Evolutionary conservation across 371 early-diverging fungal genomes (phyloP).

Genomic region (Mortierella sp.): DNA sequence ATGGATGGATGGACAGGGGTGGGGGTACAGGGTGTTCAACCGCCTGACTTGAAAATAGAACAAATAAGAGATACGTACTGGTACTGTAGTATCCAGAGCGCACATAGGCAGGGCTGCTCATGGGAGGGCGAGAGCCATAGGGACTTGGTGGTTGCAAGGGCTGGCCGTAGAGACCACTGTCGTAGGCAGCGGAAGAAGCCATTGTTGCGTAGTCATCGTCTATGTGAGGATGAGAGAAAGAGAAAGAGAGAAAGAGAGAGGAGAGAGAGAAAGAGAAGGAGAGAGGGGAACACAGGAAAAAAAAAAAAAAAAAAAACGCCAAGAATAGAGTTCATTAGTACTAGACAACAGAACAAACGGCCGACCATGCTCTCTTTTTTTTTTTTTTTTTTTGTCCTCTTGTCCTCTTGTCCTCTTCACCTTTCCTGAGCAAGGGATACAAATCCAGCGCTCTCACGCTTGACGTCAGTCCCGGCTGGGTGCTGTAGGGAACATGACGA

Average conservation of each 20-base stretch:
- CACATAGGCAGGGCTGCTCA: constrained; percentile 27
- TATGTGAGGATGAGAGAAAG: neutral
- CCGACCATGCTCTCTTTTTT: too few species aligned
- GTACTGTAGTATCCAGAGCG: constrained; percentile 45
- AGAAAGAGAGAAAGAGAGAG: neutral
- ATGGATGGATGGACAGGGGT: too few species aligned
- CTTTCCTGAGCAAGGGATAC: neutral
- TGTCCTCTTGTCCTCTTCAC: neutral
- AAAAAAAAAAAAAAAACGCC: too few species aligned
- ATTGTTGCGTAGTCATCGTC: constrained; percentile 37
- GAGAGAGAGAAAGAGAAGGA: neutral
- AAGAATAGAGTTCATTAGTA: constrained; percentile 8
- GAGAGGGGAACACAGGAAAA: neutral
- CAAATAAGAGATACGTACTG: constrained; percentile 20
- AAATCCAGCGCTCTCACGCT: neutral
- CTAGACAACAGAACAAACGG: constrained; percentile 4
- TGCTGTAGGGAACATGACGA: neutral
- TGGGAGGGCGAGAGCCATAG: constrained; percentile 38
- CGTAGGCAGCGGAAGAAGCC: constrained; percentile 28
- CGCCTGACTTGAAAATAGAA: constrained; percentile 17
- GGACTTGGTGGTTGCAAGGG: constrained; percentile 42
- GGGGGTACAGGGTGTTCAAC: too few species aligned
- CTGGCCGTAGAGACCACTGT: constrained; percentile 43
- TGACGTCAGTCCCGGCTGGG: neutral
- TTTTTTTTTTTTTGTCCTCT: too few species aligned